A percentile compares a stretch with the other conserved stretches of the same genome.
These are phyloP conservation scores for Caryocar brasiliense DNA, from an alignment of 441 rosid genomes.

Conservation along the genomic window DNA sequence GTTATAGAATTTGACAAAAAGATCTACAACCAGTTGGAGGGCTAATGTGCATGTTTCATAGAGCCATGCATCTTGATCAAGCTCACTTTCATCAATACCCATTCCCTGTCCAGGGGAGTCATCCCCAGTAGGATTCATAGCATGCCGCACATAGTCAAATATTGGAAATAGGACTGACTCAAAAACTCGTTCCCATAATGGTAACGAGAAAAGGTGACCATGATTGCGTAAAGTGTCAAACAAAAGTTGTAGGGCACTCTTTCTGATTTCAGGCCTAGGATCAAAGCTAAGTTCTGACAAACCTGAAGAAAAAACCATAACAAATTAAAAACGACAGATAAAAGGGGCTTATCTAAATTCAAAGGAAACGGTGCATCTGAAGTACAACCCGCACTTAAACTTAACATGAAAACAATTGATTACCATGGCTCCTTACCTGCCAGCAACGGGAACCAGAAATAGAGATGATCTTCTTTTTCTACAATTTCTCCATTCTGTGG, in stretches of 20 bases:
- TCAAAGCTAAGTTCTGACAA: slow-evolving; percentile 98
- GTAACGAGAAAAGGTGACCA: slow-evolving; percentile 87
- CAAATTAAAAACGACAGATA: slow-evolving; percentile 2
- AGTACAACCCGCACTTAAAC: background rate
- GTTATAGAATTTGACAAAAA: slow-evolving; percentile 84
- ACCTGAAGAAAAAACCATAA: slow-evolving; percentile 45
- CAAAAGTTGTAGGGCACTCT: slow-evolving; percentile 86
- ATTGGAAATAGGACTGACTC: slow-evolving; percentile 96
- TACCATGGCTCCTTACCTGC: slow-evolving; percentile 89
- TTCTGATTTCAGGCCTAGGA: slow-evolving; percentile 98
- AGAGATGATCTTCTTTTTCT: slow-evolving; percentile 71
- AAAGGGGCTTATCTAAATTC: background rate
- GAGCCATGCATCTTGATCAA: slow-evolving; percentile 98
- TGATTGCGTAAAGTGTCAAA: slow-evolving; percentile 93
- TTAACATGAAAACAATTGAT: background rate
- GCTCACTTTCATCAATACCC: slow-evolving; percentile 54
- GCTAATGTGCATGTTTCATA: slow-evolving; percentile 99
- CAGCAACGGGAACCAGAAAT: slow-evolving; percentile 96
- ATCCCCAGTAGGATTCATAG: slow-evolving; percentile 93
- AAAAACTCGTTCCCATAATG: slow-evolving; percentile 87
- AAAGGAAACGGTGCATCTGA: slow-evolving; percentile 7
- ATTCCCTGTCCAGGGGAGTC: slow-evolving; percentile 53
- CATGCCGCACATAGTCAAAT: slow-evolving; percentile 96
- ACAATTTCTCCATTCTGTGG: slow-evolving; percentile 57
- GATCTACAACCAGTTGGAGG: slow-evolving; percentile 97